Percentiles rank a stretch among this genome's conserved stretches.
Evolutionary conservation across 208 protist species (phyloP).

Genomic region (Porcisia hertigi): DNA sequence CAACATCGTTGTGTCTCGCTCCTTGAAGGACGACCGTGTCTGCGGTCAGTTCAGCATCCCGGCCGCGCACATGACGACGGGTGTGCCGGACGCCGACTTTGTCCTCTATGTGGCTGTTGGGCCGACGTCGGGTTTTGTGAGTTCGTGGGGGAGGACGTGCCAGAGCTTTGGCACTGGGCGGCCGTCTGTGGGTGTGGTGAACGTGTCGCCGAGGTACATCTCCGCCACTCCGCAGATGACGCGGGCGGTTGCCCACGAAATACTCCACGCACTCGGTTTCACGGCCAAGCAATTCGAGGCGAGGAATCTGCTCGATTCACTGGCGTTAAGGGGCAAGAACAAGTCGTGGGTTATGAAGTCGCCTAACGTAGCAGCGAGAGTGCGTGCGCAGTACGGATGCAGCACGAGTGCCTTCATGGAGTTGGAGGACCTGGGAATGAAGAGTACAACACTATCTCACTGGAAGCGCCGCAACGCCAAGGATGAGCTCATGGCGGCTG

Average conservation of each 20-base stretch:
- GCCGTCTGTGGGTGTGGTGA: conserved; percentile 39
- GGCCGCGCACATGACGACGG: conserved; percentile 29
- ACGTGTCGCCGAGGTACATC: conserved; percentile 17
- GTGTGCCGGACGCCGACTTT: conserved; percentile 52
- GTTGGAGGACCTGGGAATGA: too few relatives aligned
- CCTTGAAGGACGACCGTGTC: conserved; percentile 2
- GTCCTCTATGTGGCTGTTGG: conserved; percentile 58
- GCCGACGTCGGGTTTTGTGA: conserved; percentile 8
- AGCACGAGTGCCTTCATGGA: too few relatives aligned
- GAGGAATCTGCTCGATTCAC: too few relatives aligned
- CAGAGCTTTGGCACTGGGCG: conserved; percentile 14
- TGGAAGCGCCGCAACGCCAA: too few relatives aligned
- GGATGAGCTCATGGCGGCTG: too few relatives aligned
- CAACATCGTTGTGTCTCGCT: background rate
- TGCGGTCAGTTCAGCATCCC: conserved; percentile 37
- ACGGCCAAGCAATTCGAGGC: too few relatives aligned
- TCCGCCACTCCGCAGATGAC: conserved; percentile 2
- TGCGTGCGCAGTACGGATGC: too few relatives aligned
- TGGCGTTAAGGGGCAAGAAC: too few relatives aligned
- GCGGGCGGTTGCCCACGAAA: conserved; percentile 60
- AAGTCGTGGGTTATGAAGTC: too few relatives aligned
- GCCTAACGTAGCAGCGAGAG: too few relatives aligned
- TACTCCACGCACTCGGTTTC: conserved; percentile 85
- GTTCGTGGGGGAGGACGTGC: conserved; percentile 54
- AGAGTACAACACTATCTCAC: too few relatives aligned